Evolutionary conservation across 2,329 filamentous ascomycete species (phyloP), one percentile per base, ranked within the genome.

Genomic region (Lithohypha guttulata): DNA sequence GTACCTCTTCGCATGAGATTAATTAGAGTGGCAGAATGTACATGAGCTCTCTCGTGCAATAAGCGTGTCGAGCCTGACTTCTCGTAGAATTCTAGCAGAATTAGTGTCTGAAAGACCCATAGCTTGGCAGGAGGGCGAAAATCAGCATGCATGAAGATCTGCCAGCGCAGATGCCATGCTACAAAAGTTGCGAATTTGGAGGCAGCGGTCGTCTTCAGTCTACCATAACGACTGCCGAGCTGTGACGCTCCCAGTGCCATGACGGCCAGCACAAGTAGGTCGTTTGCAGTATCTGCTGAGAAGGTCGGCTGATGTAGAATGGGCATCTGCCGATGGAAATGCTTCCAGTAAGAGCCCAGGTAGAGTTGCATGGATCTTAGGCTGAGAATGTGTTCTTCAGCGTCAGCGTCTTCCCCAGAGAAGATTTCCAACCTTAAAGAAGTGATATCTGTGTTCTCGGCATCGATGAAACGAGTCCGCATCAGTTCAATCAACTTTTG

Each of bases 281-380:
- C 87, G 0, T 85, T 85, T 15, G 84, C 91, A 45, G 78, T 81
- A 54, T 93, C 84, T 0, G 89, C 81, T 4, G 79, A 82, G 59
- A 96, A 98, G 0, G 89, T 95, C 3, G 91, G 86, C 55, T 87
- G 85, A 60, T 98, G 91, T 32, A 96, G 68, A 43, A 98, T 94
- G 1, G 91, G 91, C 47, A 96, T 71, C 57, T 96, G 91, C 39
- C 87, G 81, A 58, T 91, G 93, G 54, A 95, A 93, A 58, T 95
- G 82, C 37, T 82, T 71, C 91, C 91, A 98, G 59, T 93, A 98
- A 2, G 86, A 93, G 8, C 79, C 75, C 48, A 93, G 85, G 55
- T 95, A 96, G 2, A 79, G 80, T 61, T 95, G 85, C 82, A 96
- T 93, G 84, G 94, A 95, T 53, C 81, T 77, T 52, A 87, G 71